Evolutionary conservation across 148 eudicot species (phyloP).

Genomic region (Cornus suecica): DNA sequence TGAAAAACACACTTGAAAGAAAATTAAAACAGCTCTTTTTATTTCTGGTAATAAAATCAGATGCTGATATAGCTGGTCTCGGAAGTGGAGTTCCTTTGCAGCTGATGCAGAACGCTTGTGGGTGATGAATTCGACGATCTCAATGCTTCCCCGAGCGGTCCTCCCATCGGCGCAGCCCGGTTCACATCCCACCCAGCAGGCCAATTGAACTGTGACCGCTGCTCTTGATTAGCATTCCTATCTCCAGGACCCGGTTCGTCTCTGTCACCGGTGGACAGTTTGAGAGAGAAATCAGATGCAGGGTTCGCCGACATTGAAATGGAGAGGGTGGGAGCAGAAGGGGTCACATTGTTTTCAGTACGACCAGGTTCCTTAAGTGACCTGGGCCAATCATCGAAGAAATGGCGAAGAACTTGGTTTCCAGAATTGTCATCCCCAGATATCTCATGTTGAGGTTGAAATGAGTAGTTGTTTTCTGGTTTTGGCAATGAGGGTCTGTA

Average conservation of each 20-base stretch:
- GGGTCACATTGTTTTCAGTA: conserved; percentile 11
- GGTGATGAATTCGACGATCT: conserved; percentile 76
- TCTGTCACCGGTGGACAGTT: conserved; percentile 56
- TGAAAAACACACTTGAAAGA: background rate
- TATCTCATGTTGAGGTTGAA: conserved; percentile 34
- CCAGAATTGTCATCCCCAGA: conserved; percentile 33
- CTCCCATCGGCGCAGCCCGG: conserved; percentile 57
- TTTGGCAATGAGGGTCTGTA: conserved; percentile 36
- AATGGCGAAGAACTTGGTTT: conserved; percentile 44
- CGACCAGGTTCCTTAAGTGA: conserved; percentile 28
- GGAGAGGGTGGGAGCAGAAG: conserved; percentile 47
- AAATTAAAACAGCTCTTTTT: background rate
- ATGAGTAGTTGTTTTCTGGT: conserved; percentile 27
- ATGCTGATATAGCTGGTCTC: conserved; percentile 57
- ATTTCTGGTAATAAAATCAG: conserved; percentile 14
- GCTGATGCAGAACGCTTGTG: conserved; percentile 59
- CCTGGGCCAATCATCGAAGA: conserved; percentile 81
- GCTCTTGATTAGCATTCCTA: conserved; percentile 2
- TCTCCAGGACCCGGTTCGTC: conserved; percentile 16
- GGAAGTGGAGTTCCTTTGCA: conserved; percentile 35
- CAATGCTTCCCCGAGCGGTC: conserved; percentile 77
- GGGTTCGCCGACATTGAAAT: conserved; percentile 50
- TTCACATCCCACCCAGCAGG: conserved; percentile 33
- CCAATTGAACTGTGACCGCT: conserved; percentile 33
- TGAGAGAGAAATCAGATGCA: conserved; percentile 55